These are phyloP conservation scores for Coemansia sp. DNA, from an alignment of 371 early-diverging fungal species.

Conservation along the genomic window DNA sequence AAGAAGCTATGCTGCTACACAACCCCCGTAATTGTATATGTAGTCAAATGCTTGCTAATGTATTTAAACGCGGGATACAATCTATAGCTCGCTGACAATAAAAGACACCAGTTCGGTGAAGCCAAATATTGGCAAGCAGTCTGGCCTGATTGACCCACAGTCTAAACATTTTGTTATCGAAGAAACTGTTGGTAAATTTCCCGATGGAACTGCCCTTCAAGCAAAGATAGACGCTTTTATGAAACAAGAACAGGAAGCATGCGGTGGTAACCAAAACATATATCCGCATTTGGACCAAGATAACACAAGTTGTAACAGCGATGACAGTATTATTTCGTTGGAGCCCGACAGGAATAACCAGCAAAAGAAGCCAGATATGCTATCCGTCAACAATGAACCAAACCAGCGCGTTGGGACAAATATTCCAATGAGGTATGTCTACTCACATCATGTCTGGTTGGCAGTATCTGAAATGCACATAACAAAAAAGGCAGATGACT, in stretches of 20 bases:
- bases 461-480: background rate
- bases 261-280: background rate
- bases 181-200: background rate
- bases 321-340: background rate
- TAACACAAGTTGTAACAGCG: background rate
- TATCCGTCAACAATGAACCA: background rate
- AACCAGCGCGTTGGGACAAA: background rate
- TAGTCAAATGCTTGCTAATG: background rate
- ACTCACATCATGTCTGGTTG: background rate
- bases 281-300: background rate
- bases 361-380: background rate
- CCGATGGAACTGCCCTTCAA: background rate
- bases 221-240: slow-evolving; percentile 5
- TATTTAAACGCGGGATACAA: background rate
- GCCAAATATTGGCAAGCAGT: background rate
- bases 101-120: background rate
- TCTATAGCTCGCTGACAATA: slow-evolving; percentile 6
- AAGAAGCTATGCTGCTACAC: background rate
- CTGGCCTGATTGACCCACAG: background rate
- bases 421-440: slow-evolving; percentile 1
- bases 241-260: background rate
- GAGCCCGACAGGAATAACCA: background rate
- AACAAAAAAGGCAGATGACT: background rate
- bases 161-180: background rate
- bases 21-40: background rate